Percentiles rank a stretch among this genome's conserved stretches.
phyloP scores from a whole-genome alignment of 2,329 filamentous ascomycete species.

The Karstenula rhodostoma region DNA sequence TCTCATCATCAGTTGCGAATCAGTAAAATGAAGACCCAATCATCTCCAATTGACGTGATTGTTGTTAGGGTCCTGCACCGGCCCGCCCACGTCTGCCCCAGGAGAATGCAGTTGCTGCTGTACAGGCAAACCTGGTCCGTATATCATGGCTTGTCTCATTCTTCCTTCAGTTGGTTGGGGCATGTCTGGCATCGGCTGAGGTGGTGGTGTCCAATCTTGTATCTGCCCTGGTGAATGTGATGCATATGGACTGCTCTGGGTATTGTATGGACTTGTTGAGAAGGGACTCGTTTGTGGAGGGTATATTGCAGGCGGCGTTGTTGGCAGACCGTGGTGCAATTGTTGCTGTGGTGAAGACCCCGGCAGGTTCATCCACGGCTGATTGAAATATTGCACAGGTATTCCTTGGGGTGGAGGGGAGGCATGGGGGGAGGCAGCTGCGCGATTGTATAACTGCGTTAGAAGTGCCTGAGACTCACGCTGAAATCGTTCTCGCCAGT shows the following conservation, averaged over 20 bases:
- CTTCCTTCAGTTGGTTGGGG: conserved; percentile 43
- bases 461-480: conserved; percentile 53
- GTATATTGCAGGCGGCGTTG: conserved; percentile 41
- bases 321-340: conserved; percentile 36
- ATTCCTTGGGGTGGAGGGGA: conserved; percentile 30
- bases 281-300: conserved; percentile 39
- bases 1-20: not conserved
- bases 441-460: conserved; percentile 52
- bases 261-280: conserved; percentile 36
- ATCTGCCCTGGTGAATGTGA: conserved; percentile 13
- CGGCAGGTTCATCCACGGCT: conserved; percentile 36
- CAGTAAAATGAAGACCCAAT: not conserved
- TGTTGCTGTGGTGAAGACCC: conserved; percentile 34
- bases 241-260: conserved; percentile 33
- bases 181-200: conserved; percentile 41
- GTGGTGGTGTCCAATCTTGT: conserved; percentile 30
- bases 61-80: conserved; percentile 4
- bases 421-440: conserved; percentile 32
- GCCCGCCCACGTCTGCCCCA: conserved; percentile 3
- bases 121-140: conserved; percentile 33
- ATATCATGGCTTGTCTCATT: conserved; percentile 41
- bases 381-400: conserved; percentile 28
- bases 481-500: conserved; percentile 60
- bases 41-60: conserved; percentile 7
- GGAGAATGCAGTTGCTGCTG: conserved; percentile 17